Base-by-base conservation (phyloP, 108 stramenopile species). In the Cylindrotheca fusiformis region DNA sequence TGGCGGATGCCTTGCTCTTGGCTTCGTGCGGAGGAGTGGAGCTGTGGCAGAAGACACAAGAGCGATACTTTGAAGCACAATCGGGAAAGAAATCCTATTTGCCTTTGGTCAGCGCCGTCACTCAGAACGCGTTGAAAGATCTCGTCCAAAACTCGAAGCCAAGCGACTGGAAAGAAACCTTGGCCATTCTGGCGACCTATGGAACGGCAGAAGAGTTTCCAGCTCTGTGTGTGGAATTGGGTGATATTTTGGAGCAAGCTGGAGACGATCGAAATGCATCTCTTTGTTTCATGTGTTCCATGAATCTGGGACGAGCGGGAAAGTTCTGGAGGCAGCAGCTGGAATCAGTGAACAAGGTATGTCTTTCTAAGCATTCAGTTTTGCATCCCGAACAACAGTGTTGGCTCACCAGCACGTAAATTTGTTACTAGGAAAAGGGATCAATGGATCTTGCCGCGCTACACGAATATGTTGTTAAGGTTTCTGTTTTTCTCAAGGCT, bases 271-370 rank as follows among this genome's bases (percentile, higher is more conserved):
- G 61, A 20, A 80, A 72, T 63, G 98, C 98, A 3, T 88, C 89
- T 26, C 77, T 97, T 3, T 97, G 96, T 57, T 97, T 85, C 87
- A 93, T 99, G 87, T 99, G 97, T 59, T 89, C 96, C 10, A 72
- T 94, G 68, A 95, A 91, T 67, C 80, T 97, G 32, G 77, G 75
- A 21, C 79, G 85, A 65, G 81, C 96, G 18, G 85, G 92, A 1
- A 68, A 70, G 46, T 90, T 81, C 69, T 97, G 96, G 96, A 87
- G 77, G 49, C 56, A 78, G 33, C 85, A 93, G 46, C 67, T 94
- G 30, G 54, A 70, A 28, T 69, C 59, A 36, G 82, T 84, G 32
- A 88, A 74, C 53, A 54, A 71, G 22, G 54, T 69, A 36, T 46
- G 63, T 53, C 12, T 47, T 3, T 20, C 50, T 10, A 20, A 20